Evolutionary conservation across 352 stramenopile species (phyloP), one percentile per base, ranked within the genome.

Genomic region (Globisporangium uncinulatum): DNA sequence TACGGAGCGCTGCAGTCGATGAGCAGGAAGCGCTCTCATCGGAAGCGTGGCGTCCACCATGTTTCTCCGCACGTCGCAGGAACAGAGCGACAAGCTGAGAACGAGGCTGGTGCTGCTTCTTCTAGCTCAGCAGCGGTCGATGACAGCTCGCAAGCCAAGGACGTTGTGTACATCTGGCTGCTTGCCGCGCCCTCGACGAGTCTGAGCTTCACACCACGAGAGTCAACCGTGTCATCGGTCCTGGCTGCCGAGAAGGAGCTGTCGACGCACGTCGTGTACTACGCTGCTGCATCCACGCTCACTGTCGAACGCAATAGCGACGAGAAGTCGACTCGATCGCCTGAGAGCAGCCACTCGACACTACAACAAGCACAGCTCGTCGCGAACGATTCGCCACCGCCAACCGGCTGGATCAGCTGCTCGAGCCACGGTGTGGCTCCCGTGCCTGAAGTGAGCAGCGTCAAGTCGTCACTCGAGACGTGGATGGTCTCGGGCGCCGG

Each of bases 261-360:
- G 17, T 89, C 79, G 6, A 84, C 74, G 17, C 76, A 86, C 45
- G 59, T 87, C 1, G 63, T 89, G 6, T 89, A 89, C 41, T 89
- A 89, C 51, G 82, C 76, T 54, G 75, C 71, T 15, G 49, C 61
- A 13, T 83, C 79, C 2, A 43, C 52, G 2, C 41, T 68, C 32
- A 66, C 62, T 49, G 53, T 34, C 2, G 55, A 49, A 54, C 17
- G n/a, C 49, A 43, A 17, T 24, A 39, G 3, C 20, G 21, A 21
- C 14, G 11, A 29, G 24, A 48, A 44, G 11, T n/a, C 21, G 39
- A 49, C 64, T 1, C 39, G 14, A 7, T 17, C 9, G 6, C 13
- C 41, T 46, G 41, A 46, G 41, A 46, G 13, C 50, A 61, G 65
- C 2, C 53, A 73, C 31, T 67, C 57, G 53, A 24, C 45, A n/a